A percentile compares a stretch with the other conserved stretches of the same genome.
phyloP scores from a whole-genome alignment of 2,329 filamentous ascomycete genomes.

The Penicillium nordicum region DNA sequence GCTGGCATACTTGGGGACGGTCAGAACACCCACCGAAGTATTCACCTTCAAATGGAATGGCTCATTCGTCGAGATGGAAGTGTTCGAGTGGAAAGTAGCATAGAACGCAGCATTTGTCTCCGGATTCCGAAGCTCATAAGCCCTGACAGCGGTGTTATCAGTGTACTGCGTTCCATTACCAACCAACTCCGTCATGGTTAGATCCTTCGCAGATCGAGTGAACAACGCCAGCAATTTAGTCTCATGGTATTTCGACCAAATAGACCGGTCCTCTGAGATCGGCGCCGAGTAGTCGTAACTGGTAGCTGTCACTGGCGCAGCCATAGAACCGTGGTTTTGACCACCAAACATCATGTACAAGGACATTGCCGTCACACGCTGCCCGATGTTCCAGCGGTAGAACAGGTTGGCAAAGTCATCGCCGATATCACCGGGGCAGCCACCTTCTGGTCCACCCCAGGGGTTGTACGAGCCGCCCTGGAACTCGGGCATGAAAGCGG shows the following conservation, averaged over 20 bases:
- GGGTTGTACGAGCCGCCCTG: slow-evolving; percentile 60
- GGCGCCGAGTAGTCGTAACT: slow-evolving; percentile 64
- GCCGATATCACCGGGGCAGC: slow-evolving; percentile 54
- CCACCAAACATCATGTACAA: slow-evolving; percentile 65
- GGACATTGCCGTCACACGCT: slow-evolving; percentile 58
- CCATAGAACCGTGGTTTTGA: slow-evolving; percentile 61
- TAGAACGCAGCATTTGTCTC: slow-evolving; percentile 59
- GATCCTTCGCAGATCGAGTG: slow-evolving; percentile 55
- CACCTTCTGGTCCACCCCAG: slow-evolving; percentile 59
- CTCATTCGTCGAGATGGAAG: slow-evolving; percentile 51
- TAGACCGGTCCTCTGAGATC: slow-evolving; percentile 56
- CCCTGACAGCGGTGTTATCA: slow-evolving; percentile 51
- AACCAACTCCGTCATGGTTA: slow-evolving; percentile 53
- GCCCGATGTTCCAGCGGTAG: slow-evolving; percentile 60
- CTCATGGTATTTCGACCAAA: slow-evolving; percentile 61
- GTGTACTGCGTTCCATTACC: slow-evolving; percentile 51
- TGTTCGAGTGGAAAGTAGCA: slow-evolving; percentile 54
- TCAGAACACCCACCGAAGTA: slow-evolving; percentile 55
- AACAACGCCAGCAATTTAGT: slow-evolving; percentile 61
- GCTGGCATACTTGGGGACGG: slow-evolving; percentile 51
- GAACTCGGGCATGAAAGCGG: slow-evolving; percentile 58
- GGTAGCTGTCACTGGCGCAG: slow-evolving; percentile 56
- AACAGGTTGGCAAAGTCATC: slow-evolving; percentile 62
- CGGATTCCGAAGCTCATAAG: slow-evolving; percentile 58
- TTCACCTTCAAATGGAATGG: slow-evolving; percentile 55